A percentile compares a stretch with the other conserved stretches of the same genome.
Evolutionary conservation across 768 basidiomycete genomes (phyloP).

Genomic region (Fomitopsis pulvina): DNA sequence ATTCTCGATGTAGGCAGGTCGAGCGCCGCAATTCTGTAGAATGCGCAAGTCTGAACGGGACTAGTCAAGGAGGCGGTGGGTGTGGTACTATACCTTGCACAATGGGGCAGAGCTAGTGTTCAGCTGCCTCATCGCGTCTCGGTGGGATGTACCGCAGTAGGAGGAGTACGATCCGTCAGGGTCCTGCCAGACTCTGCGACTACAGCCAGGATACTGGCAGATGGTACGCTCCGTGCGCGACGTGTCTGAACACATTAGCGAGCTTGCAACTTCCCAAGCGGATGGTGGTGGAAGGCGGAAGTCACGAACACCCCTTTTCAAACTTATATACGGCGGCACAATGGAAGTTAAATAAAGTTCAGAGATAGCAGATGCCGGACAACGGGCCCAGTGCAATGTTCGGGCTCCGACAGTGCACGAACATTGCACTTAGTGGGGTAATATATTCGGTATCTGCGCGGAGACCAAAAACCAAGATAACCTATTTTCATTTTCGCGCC

Average conservation of each 20-base stretch:
- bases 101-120: neutral
- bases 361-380: no score
- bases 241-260: no score
- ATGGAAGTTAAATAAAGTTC: no score
- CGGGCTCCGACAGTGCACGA: no score
- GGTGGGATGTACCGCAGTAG: conserved; percentile 14
- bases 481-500: no score
- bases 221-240: neutral
- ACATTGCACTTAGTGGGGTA: no score
- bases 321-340: neutral
- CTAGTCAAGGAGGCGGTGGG: neutral
- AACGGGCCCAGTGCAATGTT: no score
- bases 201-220: conserved; percentile 14
- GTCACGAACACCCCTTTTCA: no score
- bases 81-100: conserved; percentile 9
- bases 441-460: no score
- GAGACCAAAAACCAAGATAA: no score
- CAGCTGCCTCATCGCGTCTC: conserved; percentile 11
- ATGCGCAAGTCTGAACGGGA: neutral
- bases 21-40: conserved; percentile 9
- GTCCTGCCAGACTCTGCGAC: conserved; percentile 11
- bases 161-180: conserved; percentile 19
- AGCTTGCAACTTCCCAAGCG: no score
- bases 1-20: conserved; percentile 16
- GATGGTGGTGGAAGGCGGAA: no score